phyloP scores from a whole-genome alignment of 1,284 basidiomycete genomes.

The Cutaneotrichosporon sp. region DNA sequence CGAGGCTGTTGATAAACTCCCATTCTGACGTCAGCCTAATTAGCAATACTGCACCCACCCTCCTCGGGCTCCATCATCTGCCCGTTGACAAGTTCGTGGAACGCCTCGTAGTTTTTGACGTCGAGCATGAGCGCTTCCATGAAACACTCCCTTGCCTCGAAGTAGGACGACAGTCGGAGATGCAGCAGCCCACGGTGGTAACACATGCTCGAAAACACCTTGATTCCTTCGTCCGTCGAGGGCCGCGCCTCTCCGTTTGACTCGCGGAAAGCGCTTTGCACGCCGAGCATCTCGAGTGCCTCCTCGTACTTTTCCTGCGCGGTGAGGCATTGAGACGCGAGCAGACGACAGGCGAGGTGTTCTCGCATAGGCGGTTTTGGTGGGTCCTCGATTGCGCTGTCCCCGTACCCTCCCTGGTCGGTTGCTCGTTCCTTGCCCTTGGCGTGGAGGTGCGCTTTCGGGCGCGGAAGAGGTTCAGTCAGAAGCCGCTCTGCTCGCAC shows the following conservation, averaged over 20 bases:
- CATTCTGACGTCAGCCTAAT: slow-evolving; percentile 62
- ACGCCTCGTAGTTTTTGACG: slow-evolving; percentile 96
- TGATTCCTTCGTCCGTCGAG: slow-evolving; percentile 57
- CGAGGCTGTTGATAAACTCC: slow-evolving; percentile 83
- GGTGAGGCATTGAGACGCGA: slow-evolving; percentile 91
- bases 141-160: slow-evolving; percentile 85
- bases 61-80: slow-evolving; percentile 91
- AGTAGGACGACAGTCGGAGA: slow-evolving; percentile 82
- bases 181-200: slow-evolving; percentile 88
- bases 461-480: slow-evolving; percentile 57
- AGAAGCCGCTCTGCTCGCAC: slow-evolving; percentile 87
- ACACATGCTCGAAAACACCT: slow-evolving; percentile 95
- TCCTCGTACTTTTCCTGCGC: slow-evolving; percentile 88
- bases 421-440: slow-evolving; percentile 20
- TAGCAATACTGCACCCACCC: slow-evolving; percentile 53
- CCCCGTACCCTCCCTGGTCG: slow-evolving; percentile 5
- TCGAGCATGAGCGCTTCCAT: slow-evolving; percentile 91
- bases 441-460: not conserved
- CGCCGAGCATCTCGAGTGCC: slow-evolving; percentile 87
- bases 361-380: slow-evolving; percentile 59
- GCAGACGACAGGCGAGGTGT: slow-evolving; percentile 85
- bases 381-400: not conserved
- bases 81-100: slow-evolving; percentile 79
- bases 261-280: slow-evolving; percentile 73
- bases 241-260: not conserved